phyloP scores from a whole-genome alignment of 495 filamentous ascomycete genomes.

The Monascus purpureus region DNA sequence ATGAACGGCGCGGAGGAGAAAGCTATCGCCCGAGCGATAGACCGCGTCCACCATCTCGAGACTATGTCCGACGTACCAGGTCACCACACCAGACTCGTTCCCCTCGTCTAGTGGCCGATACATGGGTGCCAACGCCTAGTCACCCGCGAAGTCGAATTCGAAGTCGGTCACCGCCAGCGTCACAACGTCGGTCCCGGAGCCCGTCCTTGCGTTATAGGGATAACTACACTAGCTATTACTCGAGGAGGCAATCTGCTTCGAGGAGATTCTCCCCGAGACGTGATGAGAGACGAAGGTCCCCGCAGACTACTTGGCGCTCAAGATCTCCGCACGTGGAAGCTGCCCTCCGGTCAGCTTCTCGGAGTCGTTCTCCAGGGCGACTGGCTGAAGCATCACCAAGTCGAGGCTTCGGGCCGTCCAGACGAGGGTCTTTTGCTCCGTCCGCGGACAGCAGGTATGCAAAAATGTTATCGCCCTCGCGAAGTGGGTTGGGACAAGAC shows the following conservation, averaged over 20 bases:
- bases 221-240: constrained; percentile 16
- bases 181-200: constrained; percentile 33
- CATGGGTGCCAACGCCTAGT: constrained; percentile 32
- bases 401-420: constrained; percentile 13
- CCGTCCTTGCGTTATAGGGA: constrained; percentile 28
- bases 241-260: constrained; percentile 25
- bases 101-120: constrained; percentile 29
- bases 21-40: constrained; percentile 37
- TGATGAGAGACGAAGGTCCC: constrained; percentile 31
- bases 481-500: constrained; percentile 6
- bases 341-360: constrained; percentile 18
- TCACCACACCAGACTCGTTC: constrained; percentile 27
- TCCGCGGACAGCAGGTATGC: constrained; percentile 10
- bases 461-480: constrained; percentile 18
- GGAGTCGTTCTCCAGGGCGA: constrained; percentile 22
- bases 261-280: constrained; percentile 34
- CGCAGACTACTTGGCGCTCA: constrained; percentile 25
- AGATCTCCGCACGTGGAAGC: constrained; percentile 28
- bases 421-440: constrained; percentile 9
- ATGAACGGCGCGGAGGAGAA: constrained; percentile 39
- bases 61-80: constrained; percentile 23
- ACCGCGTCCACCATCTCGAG: constrained; percentile 22
- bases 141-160: constrained; percentile 22
- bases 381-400: constrained; percentile 19
- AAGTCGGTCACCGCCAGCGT: constrained; percentile 30